Evolutionary conservation across 805 yeast species (phyloP).

Genomic region (Komagataella phaffii): DNA sequence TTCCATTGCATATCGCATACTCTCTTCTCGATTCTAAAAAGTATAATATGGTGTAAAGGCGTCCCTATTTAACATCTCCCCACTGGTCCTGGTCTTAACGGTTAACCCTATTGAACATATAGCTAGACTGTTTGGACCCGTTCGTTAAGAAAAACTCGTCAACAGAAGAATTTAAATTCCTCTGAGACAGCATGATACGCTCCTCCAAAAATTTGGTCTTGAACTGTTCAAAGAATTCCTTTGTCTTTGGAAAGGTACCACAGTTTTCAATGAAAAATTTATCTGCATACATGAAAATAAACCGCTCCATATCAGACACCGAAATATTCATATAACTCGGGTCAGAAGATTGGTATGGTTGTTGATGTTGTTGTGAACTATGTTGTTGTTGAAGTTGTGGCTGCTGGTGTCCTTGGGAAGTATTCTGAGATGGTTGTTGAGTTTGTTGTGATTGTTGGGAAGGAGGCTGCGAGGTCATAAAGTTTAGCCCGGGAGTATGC

Average conservation of each 20-base stretch:
- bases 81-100: not conserved
- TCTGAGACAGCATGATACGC: constrained; percentile 1
- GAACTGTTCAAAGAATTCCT: constrained; percentile 14
- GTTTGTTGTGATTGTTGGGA: not conserved
- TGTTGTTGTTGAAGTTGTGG: constrained; percentile 1
- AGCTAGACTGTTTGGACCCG: not conserved
- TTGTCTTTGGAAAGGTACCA: constrained; percentile 13
- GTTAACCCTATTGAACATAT: not conserved
- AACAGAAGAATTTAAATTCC: constrained; percentile 1
- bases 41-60: not conserved
- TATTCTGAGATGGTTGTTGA: not conserved
- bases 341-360: not conserved
- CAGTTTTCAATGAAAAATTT: constrained; percentile 15
- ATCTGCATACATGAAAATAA: constrained; percentile 18
- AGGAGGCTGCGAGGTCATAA: constrained; percentile 1
- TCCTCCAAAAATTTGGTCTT: constrained; percentile 19
- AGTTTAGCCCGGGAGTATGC: not conserved
- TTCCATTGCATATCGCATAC: too few species aligned
- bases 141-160: constrained; percentile 1
- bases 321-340: not conserved
- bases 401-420: constrained; percentile 1
- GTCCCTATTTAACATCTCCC: not conserved
- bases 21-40: too few species aligned
- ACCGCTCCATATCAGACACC: constrained; percentile 17
- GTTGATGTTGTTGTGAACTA: constrained; percentile 1